phyloP scores from a whole-genome alignment of 305 asterid species.

The Fraxinus velutina region DNA sequence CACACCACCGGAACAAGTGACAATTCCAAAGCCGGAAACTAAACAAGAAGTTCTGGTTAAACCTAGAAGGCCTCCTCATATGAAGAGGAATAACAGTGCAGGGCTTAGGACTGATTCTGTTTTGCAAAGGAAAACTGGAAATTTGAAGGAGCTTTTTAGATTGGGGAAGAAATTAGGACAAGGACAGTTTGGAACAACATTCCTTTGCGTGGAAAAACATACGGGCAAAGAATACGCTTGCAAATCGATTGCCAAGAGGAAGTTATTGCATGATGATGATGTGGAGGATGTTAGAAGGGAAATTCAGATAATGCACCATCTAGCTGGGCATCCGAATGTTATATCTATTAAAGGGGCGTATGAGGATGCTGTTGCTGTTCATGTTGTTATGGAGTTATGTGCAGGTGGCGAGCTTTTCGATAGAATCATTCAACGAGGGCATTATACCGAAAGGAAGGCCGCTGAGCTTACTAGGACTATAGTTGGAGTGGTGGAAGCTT shows the following conservation, averaged over 20 bases:
- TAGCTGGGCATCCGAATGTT: conserved; percentile 67
- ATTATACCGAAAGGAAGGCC: conserved; percentile 68
- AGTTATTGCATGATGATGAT: conserved; percentile 62
- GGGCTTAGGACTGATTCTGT: conserved; percentile 69
- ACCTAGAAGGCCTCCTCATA: conserved; percentile 36
- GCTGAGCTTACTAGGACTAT: conserved; percentile 75
- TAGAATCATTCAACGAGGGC: conserved; percentile 62
- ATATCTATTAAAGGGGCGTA: conserved; percentile 68
- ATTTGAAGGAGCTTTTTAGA: conserved; percentile 52
- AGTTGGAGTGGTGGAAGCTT: conserved; percentile 72
- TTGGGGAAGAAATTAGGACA: conserved; percentile 70
- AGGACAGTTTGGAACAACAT: conserved; percentile 72
- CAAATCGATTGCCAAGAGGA: conserved; percentile 75
- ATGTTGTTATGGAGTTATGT: conserved; percentile 64
- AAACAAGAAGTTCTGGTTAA: conserved; percentile 29
- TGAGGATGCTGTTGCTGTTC: conserved; percentile 65
- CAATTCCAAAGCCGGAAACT: conserved; percentile 39
- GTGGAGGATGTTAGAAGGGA: conserved; percentile 81
- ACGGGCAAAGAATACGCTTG: conserved; percentile 58
- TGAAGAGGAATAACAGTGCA: conserved; percentile 64
- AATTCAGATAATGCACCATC: conserved; percentile 73
- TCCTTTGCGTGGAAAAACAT: conserved; percentile 53
- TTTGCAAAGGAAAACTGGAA: conserved; percentile 56
- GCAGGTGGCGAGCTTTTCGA: conserved; percentile 75
- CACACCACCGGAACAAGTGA: conserved; percentile 57